Conservation (phyloP, 768 basidiomycete species). For the Trametes cingulata region DNA sequence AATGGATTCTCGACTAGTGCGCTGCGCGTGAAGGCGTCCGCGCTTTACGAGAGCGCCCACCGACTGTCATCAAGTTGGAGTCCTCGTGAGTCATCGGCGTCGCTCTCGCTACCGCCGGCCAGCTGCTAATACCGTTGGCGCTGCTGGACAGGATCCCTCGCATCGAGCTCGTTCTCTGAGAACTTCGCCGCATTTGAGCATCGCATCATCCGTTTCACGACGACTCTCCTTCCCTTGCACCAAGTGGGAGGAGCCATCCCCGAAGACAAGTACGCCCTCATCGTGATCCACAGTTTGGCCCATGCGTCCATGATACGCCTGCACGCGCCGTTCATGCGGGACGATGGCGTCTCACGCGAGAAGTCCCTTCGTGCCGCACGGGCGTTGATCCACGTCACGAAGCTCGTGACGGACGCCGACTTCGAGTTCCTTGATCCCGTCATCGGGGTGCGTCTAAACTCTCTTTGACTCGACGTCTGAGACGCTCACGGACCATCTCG, state of each 20-base stretch:
- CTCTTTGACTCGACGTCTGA: neutral
- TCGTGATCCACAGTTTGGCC: constrained; percentile 64
- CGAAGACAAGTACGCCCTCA: constrained; percentile 59
- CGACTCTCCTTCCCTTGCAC: constrained; percentile 64
- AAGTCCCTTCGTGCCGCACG: constrained; percentile 69
- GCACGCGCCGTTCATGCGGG: constrained; percentile 59
- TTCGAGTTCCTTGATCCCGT: constrained; percentile 77
- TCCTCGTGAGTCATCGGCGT: constrained; percentile 44
- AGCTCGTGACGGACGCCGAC: constrained; percentile 63
- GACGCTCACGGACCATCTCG: neutral
- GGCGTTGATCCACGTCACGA: constrained; percentile 58
- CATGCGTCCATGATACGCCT: constrained; percentile 68
- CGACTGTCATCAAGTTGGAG: constrained; percentile 61
- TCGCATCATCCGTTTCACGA: constrained; percentile 60
- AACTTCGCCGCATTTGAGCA: constrained; percentile 65
- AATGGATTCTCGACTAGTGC: constrained; percentile 64
- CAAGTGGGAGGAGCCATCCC: constrained; percentile 57
- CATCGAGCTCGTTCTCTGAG: constrained; percentile 51
- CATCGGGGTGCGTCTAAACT: constrained; percentile 56
- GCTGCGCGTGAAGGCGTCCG: constrained; percentile 74
- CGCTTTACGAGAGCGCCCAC: constrained; percentile 70
- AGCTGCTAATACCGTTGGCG: constrained; percentile 1
- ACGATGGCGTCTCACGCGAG: constrained; percentile 60
- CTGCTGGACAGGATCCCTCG: constrained; percentile 37
- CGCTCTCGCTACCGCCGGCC: constrained; percentile 8